Conservation (phyloP, 805 yeast species). For the Wickerhamiella qilinensis region DNA sequence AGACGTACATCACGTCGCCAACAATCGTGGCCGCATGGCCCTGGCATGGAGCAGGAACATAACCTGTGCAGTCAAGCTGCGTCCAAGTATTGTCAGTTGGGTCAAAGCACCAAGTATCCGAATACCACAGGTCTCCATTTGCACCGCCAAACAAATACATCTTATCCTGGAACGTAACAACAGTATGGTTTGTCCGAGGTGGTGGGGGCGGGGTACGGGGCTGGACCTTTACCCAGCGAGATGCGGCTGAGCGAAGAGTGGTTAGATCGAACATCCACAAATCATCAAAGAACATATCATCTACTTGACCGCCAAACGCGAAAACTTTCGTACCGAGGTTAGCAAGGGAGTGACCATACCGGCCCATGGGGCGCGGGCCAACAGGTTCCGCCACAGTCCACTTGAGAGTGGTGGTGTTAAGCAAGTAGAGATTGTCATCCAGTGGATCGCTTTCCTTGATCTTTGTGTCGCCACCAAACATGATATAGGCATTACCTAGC, state of each 20-base stretch:
- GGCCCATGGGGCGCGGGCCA: slow-evolving; percentile 70
- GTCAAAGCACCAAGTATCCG: slow-evolving; percentile 71
- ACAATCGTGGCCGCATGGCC: slow-evolving; percentile 79
- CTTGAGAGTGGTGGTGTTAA: slow-evolving; percentile 59
- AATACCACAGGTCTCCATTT: slow-evolving; percentile 50
- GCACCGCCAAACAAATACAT: slow-evolving; percentile 89
- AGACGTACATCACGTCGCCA: slow-evolving; percentile 61
- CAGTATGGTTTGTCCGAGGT: slow-evolving; percentile 80
- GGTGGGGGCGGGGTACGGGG: slow-evolving; percentile 30
- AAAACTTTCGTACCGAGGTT: slow-evolving; percentile 50
- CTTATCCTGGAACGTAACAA: slow-evolving; percentile 63
- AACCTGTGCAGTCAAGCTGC: slow-evolving; percentile 50
- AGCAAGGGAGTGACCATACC: slow-evolving; percentile 89
- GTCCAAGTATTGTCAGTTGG: slow-evolving; percentile 56
- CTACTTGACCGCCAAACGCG: slow-evolving; percentile 90
- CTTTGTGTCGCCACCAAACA: slow-evolving; percentile 92
- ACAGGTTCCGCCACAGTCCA: slow-evolving; percentile 67
- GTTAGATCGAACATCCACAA: slow-evolving; percentile 75
- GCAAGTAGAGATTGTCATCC: slow-evolving; percentile 79
- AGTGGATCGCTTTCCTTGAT: slow-evolving; percentile 51
- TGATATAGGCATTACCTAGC: slow-evolving; percentile 86
- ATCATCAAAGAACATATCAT: slow-evolving; percentile 68
- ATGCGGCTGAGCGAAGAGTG: slow-evolving; percentile 65
- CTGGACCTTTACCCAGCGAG: slow-evolving; percentile 64
- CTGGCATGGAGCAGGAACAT: slow-evolving; percentile 71